Conservation (phyloP, 2,329 filamentous ascomycete genomes). For the Juglanconis oblonga region DNA sequence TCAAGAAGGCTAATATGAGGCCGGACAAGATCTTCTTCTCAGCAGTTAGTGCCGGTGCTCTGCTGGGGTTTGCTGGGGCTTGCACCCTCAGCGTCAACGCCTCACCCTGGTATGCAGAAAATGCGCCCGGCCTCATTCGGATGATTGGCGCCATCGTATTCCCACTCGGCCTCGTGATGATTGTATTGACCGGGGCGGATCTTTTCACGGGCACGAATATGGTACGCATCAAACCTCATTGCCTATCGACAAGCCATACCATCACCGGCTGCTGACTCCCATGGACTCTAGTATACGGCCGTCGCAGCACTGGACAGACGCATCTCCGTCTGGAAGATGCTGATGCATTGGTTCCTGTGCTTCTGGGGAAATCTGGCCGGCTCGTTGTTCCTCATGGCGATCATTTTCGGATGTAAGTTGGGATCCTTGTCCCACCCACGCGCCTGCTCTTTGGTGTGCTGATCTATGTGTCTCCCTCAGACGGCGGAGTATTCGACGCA, state of each 20-base stretch:
- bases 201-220: slow-evolving; percentile 46
- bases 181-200: slow-evolving; percentile 46
- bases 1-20: slow-evolving; percentile 49
- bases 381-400: slow-evolving; percentile 42
- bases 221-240: slow-evolving; percentile 23
- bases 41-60: slow-evolving; percentile 47
- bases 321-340: slow-evolving; percentile 20
- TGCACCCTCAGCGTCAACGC: slow-evolving; percentile 42
- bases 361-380: slow-evolving; percentile 48
- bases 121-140: slow-evolving; percentile 45
- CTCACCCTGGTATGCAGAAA: slow-evolving; percentile 45
- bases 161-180: slow-evolving; percentile 47
- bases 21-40: slow-evolving; percentile 51
- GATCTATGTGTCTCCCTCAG: slow-evolving; percentile 21
- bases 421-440: too few relatives aligned
- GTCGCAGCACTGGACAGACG: slow-evolving; percentile 21
- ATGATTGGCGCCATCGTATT: slow-evolving; percentile 44
- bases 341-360: slow-evolving; percentile 38
- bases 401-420: slow-evolving; percentile 44
- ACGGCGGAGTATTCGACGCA: slow-evolving; percentile 43
- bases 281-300: slow-evolving; percentile 20
- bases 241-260: neutral
- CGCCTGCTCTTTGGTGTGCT: neutral
- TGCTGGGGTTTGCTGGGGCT: slow-evolving; percentile 50
- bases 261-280: neutral